Conservation (phyloP, 2,329 filamentous ascomycete species). For the Diplodia seriata region DNA sequence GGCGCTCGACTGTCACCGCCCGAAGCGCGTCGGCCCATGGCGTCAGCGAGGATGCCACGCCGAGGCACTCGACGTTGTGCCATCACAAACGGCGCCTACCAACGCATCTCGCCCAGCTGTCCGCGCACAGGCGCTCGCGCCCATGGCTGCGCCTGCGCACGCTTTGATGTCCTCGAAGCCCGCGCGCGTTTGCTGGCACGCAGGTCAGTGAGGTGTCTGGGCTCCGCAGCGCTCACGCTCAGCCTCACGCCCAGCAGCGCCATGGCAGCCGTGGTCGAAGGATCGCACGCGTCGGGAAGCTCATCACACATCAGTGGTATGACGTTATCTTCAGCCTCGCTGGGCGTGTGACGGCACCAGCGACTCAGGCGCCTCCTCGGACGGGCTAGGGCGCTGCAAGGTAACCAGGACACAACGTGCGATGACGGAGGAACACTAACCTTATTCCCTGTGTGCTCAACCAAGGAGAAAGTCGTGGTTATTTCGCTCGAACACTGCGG, state of each 20-base stretch:
- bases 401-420: neutral
- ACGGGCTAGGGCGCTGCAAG: slow-evolving; percentile 13
- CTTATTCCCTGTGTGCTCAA: neutral
- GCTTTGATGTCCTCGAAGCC: neutral
- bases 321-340: slow-evolving; percentile 29
- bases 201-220: neutral
- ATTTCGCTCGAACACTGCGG: neutral
- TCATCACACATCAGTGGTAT: slow-evolving; percentile 13
- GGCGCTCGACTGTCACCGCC: neutral
- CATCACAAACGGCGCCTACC: neutral
- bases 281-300: neutral
- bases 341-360: neutral
- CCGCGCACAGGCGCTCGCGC: neutral
- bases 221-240: neutral
- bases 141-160: neutral
- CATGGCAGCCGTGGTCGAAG: neutral
- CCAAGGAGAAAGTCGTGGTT: neutral
- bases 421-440: slow-evolving; percentile 20
- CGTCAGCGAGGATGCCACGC: slow-evolving; percentile 22
- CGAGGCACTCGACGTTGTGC: slow-evolving; percentile 6
- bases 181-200: slow-evolving; percentile 2
- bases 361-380: slow-evolving; percentile 14
- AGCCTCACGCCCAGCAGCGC: no score
- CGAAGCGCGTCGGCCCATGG: neutral
- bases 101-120: neutral